Evolutionary conservation across 2,329 filamentous ascomycete genomes (phyloP), one percentile per base, ranked within the genome.

Genomic region (Aureobasidium sp.): DNA sequence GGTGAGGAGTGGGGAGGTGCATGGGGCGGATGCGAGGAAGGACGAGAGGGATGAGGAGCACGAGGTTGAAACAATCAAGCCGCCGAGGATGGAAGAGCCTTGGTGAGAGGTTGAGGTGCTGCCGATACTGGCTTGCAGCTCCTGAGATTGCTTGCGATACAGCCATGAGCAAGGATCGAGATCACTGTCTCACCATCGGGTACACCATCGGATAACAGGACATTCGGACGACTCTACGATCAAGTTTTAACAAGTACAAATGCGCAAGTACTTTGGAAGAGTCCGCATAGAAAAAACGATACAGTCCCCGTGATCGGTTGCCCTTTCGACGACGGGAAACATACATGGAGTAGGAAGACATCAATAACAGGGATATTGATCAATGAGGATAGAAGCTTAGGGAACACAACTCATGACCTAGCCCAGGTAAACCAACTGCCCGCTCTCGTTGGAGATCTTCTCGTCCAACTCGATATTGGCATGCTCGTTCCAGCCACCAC

Each of bases 381-480:
- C 8, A 9, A 8, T 29, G 15, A 27, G 14, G 17, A 5, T 1
- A 17, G 6, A 34, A 22, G 27, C 39, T 7, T 34, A 44, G 37
- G 52, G 6, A 31, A 44, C 17, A 31, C 22, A 44, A 3, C 25
- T 25, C 4, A 47, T 20, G 25, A 41, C 22, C 48, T 34, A 61
- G 4, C 41, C 48, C 45, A 73, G 62, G 64, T 72, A 69, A 25
- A 67, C 66, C 67, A 77, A 64, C 42, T 70, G 66, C 4, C 75
- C 74, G 61, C 76, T 67, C 20, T 72, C 68, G 63, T 77, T 77
- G 29, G 70, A 68, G 47, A 77, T 75, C 47, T 70, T 67, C 66
- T 77, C 75, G 66, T 76, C 71, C 65, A 77, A 64, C 29, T 70
- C 66, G 22, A 76, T 62, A 42, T 64, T 66, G 60, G 71, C 70